Base-by-base conservation (phyloP, 257 asterid species). In the Ilex aquifolium region DNA sequence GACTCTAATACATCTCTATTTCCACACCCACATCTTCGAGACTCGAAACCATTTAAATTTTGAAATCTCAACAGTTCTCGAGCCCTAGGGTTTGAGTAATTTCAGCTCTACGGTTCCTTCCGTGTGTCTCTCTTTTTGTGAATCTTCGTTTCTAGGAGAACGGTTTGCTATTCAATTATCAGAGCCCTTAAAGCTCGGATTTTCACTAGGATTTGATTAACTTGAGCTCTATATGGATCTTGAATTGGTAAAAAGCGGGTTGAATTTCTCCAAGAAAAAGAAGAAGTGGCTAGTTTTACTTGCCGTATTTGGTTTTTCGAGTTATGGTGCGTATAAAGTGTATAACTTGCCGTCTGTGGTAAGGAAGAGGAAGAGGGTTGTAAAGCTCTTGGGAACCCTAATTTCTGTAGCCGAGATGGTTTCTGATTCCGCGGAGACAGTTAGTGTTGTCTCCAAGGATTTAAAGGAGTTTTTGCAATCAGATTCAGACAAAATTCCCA, bases 401-500 rank as follows among this genome's bases (percentile, higher is more conserved):
- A 27, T 81, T 44, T 82, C 96, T 16, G 71, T 90, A 65, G 90
- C 92, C 67, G 97, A 93, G 57, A 68, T 84, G 83, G 83, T 77
- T 8, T 79, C 90, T 56, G 95, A 85, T 68, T 93, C 97, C 0
- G 84, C 99, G 5, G 95, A 87, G 70, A 79, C 93, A 0, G 29
- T 90, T 57, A 67, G 80, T 7, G 64, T 85, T 31, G 82, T 93
- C 57, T 80, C 96, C 2, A 84, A 76, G 82, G 99, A 93, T 82
- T 75, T 93, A 65, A 93, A 87, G 81, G 95, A 84, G 79, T 93
- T 93, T 72, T 65, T 93, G 32, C 72, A 71, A 70, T 82, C 99
- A 57, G 86, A 90, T 72, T 70, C 95, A 2, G 92, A 90, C 70
- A 95, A 93, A 71, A 84, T 93, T 12, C 99, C 99, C 1, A 85